Conservation (phyloP, 441 rosid genomes). For the Gossypium schwendimanii region DNA sequence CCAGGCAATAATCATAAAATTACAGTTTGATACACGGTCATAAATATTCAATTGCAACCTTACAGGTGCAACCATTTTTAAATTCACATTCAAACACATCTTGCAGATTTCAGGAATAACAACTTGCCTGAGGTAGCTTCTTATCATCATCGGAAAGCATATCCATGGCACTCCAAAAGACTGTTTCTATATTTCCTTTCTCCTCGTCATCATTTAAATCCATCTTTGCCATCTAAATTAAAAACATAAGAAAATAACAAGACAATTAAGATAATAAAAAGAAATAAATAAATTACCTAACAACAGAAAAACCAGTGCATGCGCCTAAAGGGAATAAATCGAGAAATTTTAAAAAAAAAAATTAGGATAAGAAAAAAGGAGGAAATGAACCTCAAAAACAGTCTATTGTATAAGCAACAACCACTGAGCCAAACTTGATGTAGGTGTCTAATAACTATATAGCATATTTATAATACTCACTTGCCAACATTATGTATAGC, state of each 20-base stretch:
- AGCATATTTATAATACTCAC: neutral
- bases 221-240: conserved; percentile 83
- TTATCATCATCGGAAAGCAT: conserved; percentile 97
- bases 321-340: neutral
- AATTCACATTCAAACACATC: neutral
- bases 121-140: conserved; percentile 96
- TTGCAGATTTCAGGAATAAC: conserved; percentile 4
- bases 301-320: neutral
- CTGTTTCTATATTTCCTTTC: conserved; percentile 70
- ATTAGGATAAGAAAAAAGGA: neutral
- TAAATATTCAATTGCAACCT: neutral
- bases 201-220: conserved; percentile 86
- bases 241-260: conserved; percentile 16
- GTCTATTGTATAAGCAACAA: neutral
- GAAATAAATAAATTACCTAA: neutral
- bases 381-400: neutral
- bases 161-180: conserved; percentile 94
- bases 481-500: neutral
- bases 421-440: neutral
- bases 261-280: neutral
- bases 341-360: neutral
- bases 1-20: neutral
- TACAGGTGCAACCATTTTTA: neutral
- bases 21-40: neutral
- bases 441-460: neutral